These are phyloP conservation scores for Barbarea vulgaris DNA, from an alignment of 345 rosid species.

Conservation along the genomic window DNA sequence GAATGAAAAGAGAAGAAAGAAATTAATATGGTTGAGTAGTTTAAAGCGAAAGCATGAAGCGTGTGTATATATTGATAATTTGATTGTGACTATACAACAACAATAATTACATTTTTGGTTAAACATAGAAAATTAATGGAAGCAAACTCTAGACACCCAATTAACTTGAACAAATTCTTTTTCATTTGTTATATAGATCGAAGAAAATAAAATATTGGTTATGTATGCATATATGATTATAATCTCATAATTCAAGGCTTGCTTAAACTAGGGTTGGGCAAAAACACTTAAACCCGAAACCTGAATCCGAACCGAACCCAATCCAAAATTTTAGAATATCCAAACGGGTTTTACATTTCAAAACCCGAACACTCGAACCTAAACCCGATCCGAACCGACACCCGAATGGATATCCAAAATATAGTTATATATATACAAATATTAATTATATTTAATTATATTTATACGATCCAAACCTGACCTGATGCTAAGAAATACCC, in stretches of 20 bases:
- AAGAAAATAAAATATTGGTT: not conserved
- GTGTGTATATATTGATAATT: not conserved
- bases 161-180: not conserved
- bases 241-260: not conserved
- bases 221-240: not conserved
- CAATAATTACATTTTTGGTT: not conserved
- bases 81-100: conserved; percentile 15
- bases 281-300: too few relatives aligned
- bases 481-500: too few relatives aligned
- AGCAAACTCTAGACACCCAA: not conserved
- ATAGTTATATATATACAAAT: too few relatives aligned
- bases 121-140: not conserved
- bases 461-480: too few relatives aligned
- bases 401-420: too few relatives aligned
- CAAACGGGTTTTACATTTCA: too few relatives aligned
- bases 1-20: conserved; percentile 2
- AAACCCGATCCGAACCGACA: too few relatives aligned
- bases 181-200: not conserved
- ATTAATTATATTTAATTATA: too few relatives aligned
- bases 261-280: too few relatives aligned
- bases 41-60: conserved; percentile 17
- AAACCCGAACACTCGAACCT: too few relatives aligned
- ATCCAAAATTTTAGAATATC: too few relatives aligned
- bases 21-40: conserved; percentile 23
- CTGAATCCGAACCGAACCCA: too few relatives aligned